Conservation (phyloP, 2,329 filamentous ascomycete species). For the Fusarium heterosporum region DNA sequence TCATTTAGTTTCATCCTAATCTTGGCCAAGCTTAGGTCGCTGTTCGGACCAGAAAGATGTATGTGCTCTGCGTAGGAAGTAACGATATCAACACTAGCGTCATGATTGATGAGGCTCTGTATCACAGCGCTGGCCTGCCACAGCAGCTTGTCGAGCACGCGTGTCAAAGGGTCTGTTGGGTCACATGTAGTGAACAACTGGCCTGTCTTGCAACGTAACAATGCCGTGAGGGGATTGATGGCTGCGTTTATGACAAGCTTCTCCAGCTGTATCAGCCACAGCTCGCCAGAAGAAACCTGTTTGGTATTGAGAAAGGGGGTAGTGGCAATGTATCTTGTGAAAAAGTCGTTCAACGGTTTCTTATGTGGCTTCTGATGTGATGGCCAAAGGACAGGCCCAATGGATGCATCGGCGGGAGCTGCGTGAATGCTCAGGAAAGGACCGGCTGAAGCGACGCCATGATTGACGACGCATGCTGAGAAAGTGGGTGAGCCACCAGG, state of each 20-base stretch:
- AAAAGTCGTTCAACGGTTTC: neutral
- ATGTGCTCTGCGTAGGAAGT: constrained; percentile 1
- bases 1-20: neutral
- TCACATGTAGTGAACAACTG: neutral
- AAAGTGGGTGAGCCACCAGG: neutral
- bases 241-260: constrained; percentile 16
- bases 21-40: neutral
- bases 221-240: constrained; percentile 9
- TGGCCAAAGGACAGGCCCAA: constrained; percentile 5
- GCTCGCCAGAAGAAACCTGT: neutral
- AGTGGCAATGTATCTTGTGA: neutral
- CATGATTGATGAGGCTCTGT: constrained; percentile 4
- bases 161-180: neutral
- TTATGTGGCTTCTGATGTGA: neutral
- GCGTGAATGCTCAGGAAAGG: constrained; percentile 16
- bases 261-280: constrained; percentile 9
- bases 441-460: constrained; percentile 11
- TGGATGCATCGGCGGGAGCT: constrained; percentile 6
- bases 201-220: constrained; percentile 9
- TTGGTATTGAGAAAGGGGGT: constrained; percentile 4
- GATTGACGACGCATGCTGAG: constrained; percentile 14
- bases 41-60: neutral
- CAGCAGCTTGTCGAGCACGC: neutral
- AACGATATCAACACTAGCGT: neutral
- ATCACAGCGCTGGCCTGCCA: constrained; percentile 8